Conservation (phyloP, 2,329 filamentous ascomycete genomes). For the Cryphonectria parasitica region DNA sequence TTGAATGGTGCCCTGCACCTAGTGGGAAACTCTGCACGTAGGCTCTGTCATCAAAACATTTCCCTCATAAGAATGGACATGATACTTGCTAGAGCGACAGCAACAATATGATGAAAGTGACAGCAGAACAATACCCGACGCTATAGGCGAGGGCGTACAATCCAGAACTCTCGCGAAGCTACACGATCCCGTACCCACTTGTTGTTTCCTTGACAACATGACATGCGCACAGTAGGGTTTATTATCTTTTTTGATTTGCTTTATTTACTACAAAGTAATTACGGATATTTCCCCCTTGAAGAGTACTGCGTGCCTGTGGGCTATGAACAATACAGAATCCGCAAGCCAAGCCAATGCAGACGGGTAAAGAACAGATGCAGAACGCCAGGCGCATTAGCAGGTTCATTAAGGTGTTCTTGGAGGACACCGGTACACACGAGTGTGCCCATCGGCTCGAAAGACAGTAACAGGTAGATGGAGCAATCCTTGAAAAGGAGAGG, state of each 20-base stretch:
- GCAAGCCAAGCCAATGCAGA: neutral
- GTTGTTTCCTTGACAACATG: no score
- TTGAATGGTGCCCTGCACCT: neutral
- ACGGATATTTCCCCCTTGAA: neutral
- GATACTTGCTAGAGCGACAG: neutral
- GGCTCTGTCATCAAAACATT: neutral
- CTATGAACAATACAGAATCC: neutral
- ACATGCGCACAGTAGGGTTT: neutral
- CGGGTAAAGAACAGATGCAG: neutral
- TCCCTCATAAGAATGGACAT: neutral
- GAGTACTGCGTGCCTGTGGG: neutral
- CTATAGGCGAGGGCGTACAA: neutral
- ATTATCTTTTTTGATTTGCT: neutral
- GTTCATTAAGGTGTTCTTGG: neutral
- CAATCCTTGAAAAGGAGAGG: neutral
- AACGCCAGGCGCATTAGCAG: conserved; percentile 2
- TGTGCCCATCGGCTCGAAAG: neutral
- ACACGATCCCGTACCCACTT: neutral
- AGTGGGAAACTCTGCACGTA: neutral
- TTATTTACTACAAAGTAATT: conserved; percentile 1
- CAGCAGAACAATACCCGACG: neutral
- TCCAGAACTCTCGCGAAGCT: neutral
- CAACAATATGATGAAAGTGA: neutral
- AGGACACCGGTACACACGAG: neutral
- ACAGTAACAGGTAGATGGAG: neutral